phyloP scores from a whole-genome alignment of 306 rosid genomes.

The Cyamopsis tetragonoloba region DNA sequence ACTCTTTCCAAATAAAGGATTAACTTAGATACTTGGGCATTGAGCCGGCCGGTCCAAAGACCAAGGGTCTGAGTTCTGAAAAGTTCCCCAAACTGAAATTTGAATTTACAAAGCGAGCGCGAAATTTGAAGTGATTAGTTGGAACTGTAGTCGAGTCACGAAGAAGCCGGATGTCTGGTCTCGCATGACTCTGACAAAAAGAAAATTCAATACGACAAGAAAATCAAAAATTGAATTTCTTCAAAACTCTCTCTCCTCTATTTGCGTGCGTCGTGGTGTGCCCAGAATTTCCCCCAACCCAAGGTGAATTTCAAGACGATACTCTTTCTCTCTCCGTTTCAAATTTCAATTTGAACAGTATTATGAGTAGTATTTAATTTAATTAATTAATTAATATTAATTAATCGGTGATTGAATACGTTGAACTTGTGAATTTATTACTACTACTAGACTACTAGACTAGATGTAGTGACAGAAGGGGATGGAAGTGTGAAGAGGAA shows the following conservation, averaged over 20 bases:
- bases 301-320: background rate
- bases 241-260: background rate
- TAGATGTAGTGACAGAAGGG: too few relatives aligned
- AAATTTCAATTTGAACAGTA: slow-evolving; percentile 7
- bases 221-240: background rate
- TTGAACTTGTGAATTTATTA: too few relatives aligned
- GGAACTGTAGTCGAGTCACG: background rate
- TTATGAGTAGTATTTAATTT: too few relatives aligned
- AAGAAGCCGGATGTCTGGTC: background rate
- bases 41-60: background rate
- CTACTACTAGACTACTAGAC: too few relatives aligned
- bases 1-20: too few relatives aligned
- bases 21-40: too few relatives aligned
- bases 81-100: background rate
- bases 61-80: background rate
- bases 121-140: background rate
- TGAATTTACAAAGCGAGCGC: background rate
- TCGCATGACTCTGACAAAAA: too few relatives aligned
- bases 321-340: background rate
- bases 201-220: background rate
- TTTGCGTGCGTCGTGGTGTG: slow-evolving; percentile 7
- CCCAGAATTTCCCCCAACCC: background rate
- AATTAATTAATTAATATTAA: background rate
- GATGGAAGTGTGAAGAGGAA: too few relatives aligned
- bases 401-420: background rate